A percentile compares a stretch with the other conserved stretches of the same genome.
Conservation (phyloP, 768 basidiomycete genomes). For the Arthromyces matolae region DNA sequence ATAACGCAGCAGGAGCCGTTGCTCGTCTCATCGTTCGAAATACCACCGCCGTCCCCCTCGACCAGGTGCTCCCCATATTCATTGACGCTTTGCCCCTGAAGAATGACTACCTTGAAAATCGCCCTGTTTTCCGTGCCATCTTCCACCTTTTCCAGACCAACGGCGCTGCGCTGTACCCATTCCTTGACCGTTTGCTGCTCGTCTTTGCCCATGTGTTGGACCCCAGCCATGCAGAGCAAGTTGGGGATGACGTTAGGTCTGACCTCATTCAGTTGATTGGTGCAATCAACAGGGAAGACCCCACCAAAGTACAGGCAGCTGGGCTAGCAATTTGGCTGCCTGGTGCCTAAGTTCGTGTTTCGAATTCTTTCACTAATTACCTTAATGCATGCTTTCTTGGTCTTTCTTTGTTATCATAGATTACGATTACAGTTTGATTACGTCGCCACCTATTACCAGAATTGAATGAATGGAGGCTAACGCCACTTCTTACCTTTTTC, state of each 20-base stretch:
- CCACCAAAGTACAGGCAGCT: slow-evolving; percentile 76
- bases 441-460: slow-evolving; percentile 8
- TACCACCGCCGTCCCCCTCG: slow-evolving; percentile 74
- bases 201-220: slow-evolving; percentile 84
- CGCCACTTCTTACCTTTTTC: too few relatives aligned
- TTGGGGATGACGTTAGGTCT: slow-evolving; percentile 73
- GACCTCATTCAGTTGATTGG: slow-evolving; percentile 73
- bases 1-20: slow-evolving; percentile 96
- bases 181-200: slow-evolving; percentile 73
- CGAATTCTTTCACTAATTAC: slow-evolving; percentile 15
- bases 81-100: slow-evolving; percentile 79
- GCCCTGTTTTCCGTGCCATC: slow-evolving; percentile 82
- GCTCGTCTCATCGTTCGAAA: slow-evolving; percentile 84
- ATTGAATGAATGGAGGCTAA: slow-evolving; percentile 8
- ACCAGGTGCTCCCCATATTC: slow-evolving; percentile 86
- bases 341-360: slow-evolving; percentile 31
- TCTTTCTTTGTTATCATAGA: slow-evolving; percentile 15
- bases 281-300: slow-evolving; percentile 69
- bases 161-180: slow-evolving; percentile 63
- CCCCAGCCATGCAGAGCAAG: slow-evolving; percentile 67
- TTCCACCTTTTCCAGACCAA: slow-evolving; percentile 84
- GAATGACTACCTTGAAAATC: slow-evolving; percentile 88
- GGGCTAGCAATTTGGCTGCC: slow-evolving; percentile 60
- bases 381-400: slow-evolving; percentile 9
- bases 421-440: slow-evolving; percentile 21